Percentiles rank a stretch among this genome's conserved stretches.
Conservation (phyloP, 2,329 filamentous ascomycete species). For the Pseudogymnoascus sp. region DNA sequence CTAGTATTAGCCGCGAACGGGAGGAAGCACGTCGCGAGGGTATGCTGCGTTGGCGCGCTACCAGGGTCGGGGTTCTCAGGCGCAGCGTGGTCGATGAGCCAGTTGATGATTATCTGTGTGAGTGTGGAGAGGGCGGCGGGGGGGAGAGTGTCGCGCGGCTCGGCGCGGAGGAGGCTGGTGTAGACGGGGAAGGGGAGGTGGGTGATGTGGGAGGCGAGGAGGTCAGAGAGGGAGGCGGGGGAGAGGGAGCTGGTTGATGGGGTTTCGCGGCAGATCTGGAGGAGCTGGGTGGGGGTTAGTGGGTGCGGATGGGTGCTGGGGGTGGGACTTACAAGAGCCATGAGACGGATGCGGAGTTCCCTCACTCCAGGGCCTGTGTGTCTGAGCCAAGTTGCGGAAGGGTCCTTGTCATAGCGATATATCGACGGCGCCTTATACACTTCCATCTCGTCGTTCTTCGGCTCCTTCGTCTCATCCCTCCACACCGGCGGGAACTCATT, state of each 20-base stretch:
- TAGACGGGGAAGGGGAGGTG: slow-evolving; percentile 27
- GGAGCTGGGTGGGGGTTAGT: slow-evolving; percentile 22
- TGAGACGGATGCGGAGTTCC: slow-evolving; percentile 23
- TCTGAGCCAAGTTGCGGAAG: neutral
- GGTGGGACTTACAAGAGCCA: slow-evolving; percentile 23
- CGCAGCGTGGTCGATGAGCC: slow-evolving; percentile 35
- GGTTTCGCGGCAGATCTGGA: slow-evolving; percentile 27
- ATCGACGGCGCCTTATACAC: neutral
- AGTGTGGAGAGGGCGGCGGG: slow-evolving; percentile 39
- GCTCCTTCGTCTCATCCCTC: slow-evolving; percentile 49
- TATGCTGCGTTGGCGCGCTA: slow-evolving; percentile 39
- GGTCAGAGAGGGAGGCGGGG: slow-evolving; percentile 40
- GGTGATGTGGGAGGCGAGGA: slow-evolving; percentile 39
- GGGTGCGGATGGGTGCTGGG: neutral
- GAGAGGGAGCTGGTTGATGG: slow-evolving; percentile 34
- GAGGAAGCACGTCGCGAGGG: slow-evolving; percentile 46
- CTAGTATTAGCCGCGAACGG: slow-evolving; percentile 44
- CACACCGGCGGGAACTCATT: slow-evolving; percentile 50
- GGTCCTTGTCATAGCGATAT: slow-evolving; percentile 5
- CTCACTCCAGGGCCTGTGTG: slow-evolving; percentile 22
- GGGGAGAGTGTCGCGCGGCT: slow-evolving; percentile 27
- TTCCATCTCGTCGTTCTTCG: slow-evolving; percentile 41
- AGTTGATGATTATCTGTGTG: slow-evolving; percentile 44
- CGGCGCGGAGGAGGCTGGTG: slow-evolving; percentile 34
- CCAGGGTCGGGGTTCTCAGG: slow-evolving; percentile 32